A percentile compares a stretch with the other conserved stretches of the same genome.
Conservation (phyloP, 1,284 basidiomycete genomes). For the Takashimella koratensis region DNA sequence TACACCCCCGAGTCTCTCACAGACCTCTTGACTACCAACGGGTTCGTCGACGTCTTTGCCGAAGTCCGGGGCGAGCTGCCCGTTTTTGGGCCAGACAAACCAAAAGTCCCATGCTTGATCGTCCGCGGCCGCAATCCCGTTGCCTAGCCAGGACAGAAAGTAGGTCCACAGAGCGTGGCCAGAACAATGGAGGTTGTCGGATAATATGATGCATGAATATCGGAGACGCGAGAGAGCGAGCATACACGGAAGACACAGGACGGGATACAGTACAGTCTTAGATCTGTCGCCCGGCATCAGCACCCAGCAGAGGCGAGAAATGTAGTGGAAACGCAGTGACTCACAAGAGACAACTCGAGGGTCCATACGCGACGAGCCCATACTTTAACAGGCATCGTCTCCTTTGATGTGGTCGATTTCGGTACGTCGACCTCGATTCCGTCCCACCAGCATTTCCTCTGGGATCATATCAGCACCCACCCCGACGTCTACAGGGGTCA, state of each 20-base stretch:
- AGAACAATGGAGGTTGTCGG: not conserved
- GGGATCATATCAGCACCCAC: too few relatives aligned
- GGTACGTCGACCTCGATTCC: conserved; percentile 85
- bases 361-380: conserved; percentile 99
- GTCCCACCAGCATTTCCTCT: conserved; percentile 99
- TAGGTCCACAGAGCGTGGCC: not conserved
- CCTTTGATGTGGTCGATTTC: conserved; percentile 42
- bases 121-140: conserved; percentile 16
- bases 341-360: conserved; percentile 86
- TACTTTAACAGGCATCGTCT: conserved; percentile 66
- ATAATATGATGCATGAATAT: conserved; percentile 3
- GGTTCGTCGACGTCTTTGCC: conserved; percentile 21
- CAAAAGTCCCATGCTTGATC: conserved; percentile 18
- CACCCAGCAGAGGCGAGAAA: not conserved
- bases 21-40: conserved; percentile 13
- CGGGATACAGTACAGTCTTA: not conserved
- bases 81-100: conserved; percentile 14
- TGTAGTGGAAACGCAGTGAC: conserved; percentile 40
- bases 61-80: conserved; percentile 25
- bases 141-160: not conserved
- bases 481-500: too few relatives aligned
- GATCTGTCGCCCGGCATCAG: too few relatives aligned
- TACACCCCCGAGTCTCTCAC: conserved; percentile 14
- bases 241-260: not conserved
- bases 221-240: not conserved